A percentile compares a stretch with the other conserved stretches of the same genome.
phyloP scores from a whole-genome alignment of 495 filamentous ascomycete species.

The Cudoniella acicularis region DNA sequence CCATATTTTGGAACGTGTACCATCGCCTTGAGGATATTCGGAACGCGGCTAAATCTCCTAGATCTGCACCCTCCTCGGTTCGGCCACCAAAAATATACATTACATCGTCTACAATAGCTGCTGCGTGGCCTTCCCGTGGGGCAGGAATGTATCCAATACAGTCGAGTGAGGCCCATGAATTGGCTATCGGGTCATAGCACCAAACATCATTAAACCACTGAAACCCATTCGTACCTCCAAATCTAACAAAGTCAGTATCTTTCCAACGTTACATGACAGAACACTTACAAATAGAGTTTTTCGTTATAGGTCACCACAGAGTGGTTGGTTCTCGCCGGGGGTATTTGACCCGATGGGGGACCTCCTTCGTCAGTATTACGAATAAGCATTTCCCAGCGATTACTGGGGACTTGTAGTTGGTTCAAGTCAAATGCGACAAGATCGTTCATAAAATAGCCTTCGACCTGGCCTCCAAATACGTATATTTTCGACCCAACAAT shows the following conservation, averaged over 20 bases:
- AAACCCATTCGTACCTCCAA: slow-evolving; percentile 92
- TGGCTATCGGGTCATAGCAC: slow-evolving; percentile 81
- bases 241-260: slow-evolving; percentile 48
- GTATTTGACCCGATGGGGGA: slow-evolving; percentile 61
- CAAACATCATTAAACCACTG: slow-evolving; percentile 99
- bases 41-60: slow-evolving; percentile 94
- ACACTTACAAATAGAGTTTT: slow-evolving; percentile 83
- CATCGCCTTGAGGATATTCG: slow-evolving; percentile 86
- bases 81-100: slow-evolving; percentile 99
- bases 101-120: slow-evolving; percentile 87
- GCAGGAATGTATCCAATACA: slow-evolving; percentile 97
- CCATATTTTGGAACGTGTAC: slow-evolving; percentile 99
- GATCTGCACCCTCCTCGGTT: slow-evolving; percentile 83
- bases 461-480: slow-evolving; percentile 96
- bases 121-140: slow-evolving; percentile 90
- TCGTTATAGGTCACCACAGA: slow-evolving; percentile 89
- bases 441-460: slow-evolving; percentile 97
- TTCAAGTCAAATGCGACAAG: slow-evolving; percentile 96
- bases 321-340: slow-evolving; percentile 95
- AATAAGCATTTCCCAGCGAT: slow-evolving; percentile 89
- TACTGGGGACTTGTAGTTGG: slow-evolving; percentile 78
- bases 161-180: slow-evolving; percentile 81
- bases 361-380: slow-evolving; percentile 69
- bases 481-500: slow-evolving; percentile 95
- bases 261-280: neutral